Evolutionary conservation across 2,329 filamentous ascomycete species (phyloP), one percentile per base, ranked within the genome.

Genomic region (Leptographium lundbergii): DNA sequence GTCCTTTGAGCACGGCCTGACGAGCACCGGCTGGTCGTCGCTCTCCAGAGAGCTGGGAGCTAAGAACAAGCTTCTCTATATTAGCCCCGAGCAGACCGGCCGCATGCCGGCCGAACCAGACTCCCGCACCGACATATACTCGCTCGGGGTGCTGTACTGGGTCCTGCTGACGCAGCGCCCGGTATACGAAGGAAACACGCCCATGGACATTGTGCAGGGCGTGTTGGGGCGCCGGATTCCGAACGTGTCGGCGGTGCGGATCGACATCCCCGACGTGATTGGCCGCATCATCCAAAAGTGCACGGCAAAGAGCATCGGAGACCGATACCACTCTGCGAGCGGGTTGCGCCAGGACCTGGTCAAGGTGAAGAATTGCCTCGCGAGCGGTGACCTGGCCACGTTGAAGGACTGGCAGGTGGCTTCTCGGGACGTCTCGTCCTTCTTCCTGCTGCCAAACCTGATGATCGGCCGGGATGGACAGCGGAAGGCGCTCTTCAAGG

Each of bases 41-140:
- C 74, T 96, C 11, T 92, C 89, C 14, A 86, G 87, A 61, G 89
- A 96, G 69, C 73, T 91, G 9, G 91, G 91, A 2, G 89, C 91
- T 48, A 91, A 90, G 72, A 86, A 91, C 68, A 96, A 95, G 71
- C 77, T 97, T 24, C 84, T 91, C 57, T 96, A 90, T 68, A 95
- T 96, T 68, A 92, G 91, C 54, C 91, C 92, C 0, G 92, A 97
- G 69, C 92, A 96, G 74, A 96, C 92, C 2, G 92, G 92, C 17
- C 85, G 92, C 24, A 87, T 96, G 81, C 89, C 91, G 3, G 90
- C 89, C 4, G 91, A 96, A 70, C 92, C 92, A 1, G 92, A 96
- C 71, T 89, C 82, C 51, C 82, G 92, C 48, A 96, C 92, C 19
- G 92, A 97, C 70, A 95, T 96, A 36, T 96, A 96, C 73, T 91